phyloP scores from a whole-genome alignment of 306 rosid genomes.

The Cyamopsis tetragonoloba region DNA sequence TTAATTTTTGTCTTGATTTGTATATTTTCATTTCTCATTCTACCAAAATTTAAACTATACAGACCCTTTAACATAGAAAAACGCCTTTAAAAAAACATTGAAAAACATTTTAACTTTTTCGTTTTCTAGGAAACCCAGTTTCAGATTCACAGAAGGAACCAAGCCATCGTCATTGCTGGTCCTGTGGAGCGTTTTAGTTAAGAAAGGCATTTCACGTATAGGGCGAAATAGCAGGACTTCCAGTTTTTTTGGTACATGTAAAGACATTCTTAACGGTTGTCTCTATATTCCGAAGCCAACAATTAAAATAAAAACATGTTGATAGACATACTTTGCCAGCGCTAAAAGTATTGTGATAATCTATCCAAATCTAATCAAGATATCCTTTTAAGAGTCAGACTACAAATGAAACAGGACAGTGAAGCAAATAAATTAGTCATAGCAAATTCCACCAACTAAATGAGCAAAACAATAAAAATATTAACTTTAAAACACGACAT shows the following conservation, averaged over 20 bases:
- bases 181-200: neutral
- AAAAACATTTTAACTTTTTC: neutral
- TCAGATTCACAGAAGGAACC: neutral
- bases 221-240: neutral
- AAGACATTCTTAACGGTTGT: neutral
- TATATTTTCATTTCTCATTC: too few species aligned
- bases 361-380: slow-evolving; percentile 19
- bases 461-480: slow-evolving; percentile 16
- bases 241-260: neutral
- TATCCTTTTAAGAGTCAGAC: slow-evolving; percentile 4
- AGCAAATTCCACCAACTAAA: slow-evolving; percentile 29
- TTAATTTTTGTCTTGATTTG: too few species aligned
- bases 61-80: too few species aligned
- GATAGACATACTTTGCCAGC: neutral
- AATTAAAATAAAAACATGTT: neutral
- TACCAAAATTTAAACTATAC: too few species aligned
- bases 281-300: neutral
- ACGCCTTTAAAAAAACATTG: too few species aligned
- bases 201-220: neutral
- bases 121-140: neutral
- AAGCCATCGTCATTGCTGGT: neutral
- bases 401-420: slow-evolving; percentile 24
- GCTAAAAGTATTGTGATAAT: slow-evolving; percentile 3
- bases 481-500: slow-evolving; percentile 27
- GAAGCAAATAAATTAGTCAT: slow-evolving; percentile 13